Evolutionary conservation across 352 stramenopile species (phyloP).

Genomic region (Phytophthora chlamydospora): DNA sequence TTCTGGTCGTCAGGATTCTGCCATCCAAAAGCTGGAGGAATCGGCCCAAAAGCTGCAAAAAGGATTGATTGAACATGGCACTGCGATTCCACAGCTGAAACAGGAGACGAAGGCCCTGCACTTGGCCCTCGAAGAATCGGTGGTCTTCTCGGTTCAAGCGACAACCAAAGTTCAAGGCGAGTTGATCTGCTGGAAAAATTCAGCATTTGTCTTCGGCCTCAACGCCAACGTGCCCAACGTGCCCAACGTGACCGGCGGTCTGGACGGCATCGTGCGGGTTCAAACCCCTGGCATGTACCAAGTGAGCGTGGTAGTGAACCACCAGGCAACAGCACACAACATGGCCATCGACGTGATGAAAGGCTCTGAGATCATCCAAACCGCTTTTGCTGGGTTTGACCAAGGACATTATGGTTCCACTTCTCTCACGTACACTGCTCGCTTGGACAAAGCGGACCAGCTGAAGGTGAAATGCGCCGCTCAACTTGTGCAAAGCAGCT

Average conservation of each 20-base stretch:
- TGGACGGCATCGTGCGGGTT: background rate
- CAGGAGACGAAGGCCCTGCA: slow-evolving; percentile 3
- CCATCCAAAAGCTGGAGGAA: too few species aligned
- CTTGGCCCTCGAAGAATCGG: background rate
- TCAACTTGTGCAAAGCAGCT: too few species aligned
- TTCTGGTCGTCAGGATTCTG: too few species aligned
- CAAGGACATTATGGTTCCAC: slow-evolving; percentile 7
- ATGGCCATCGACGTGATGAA: slow-evolving; percentile 14
- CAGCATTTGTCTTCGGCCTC: background rate
- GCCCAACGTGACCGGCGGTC: background rate
- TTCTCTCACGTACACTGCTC: slow-evolving; percentile 2
- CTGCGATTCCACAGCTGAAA: slow-evolving; percentile 2
- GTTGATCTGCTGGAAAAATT: too few species aligned
- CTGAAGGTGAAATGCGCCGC: too few species aligned
- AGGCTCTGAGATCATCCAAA: slow-evolving; percentile 11
- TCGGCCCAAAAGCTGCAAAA: too few species aligned
- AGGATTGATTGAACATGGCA: too few species aligned
- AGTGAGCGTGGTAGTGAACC: slow-evolving; percentile 14
- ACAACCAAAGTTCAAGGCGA: slow-evolving; percentile 1
- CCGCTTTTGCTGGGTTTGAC: slow-evolving; percentile 3
- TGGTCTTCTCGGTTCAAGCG: slow-evolving; percentile 1
- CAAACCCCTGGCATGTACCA: slow-evolving; percentile 7
- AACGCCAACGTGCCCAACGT: background rate
- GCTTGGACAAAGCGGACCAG: too few species aligned
- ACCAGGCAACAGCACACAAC: background rate